Base-by-base conservation (phyloP, 2,329 filamentous ascomycete genomes). In the Epichloe festucae region DNA sequence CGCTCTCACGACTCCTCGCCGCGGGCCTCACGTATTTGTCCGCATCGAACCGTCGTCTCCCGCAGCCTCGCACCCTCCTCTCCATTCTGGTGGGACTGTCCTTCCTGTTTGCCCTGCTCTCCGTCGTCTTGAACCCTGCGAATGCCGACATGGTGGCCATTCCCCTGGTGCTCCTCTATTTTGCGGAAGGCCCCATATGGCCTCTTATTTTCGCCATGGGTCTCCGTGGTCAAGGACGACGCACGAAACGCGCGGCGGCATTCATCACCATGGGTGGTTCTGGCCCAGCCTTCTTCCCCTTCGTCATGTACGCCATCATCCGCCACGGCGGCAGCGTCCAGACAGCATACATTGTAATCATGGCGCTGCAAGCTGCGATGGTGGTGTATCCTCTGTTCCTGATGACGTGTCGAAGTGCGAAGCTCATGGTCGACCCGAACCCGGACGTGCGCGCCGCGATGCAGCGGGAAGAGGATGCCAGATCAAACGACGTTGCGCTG, bases 151-250 rank as follows among this genome's bases (percentile, higher is more conserved):
- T 76, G 0, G 63, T 81, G 23, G 68, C 72, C 23, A 72, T 79
- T n/a, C 82, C 87, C 56, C 70, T 86, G 2, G 73, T 83, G 40
- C 59, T 90, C 31, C 85, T 86, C 56, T 83, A 88, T 57, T 88
- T 94, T 66, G 88, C 87, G 61, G 87, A 91, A 65, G 86, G 84
- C 0, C 87, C 89, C 49, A 79, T 88, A 58, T 95, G 87, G 73
- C 89, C 89, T 0, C 81, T 90, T 2, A 82, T 93, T 54, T 89
- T 89, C 58, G 82, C 86, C 3, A 76, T 93, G 12, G 86, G 85
- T 3, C 82, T 95, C 53, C 79, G 87, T 3, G 88, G 89, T 1
- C 78, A 94, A 48, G 89, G 89, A 0, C 76, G 79, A n/a, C 77
- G 87, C 57, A 89, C 85, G 4, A 94, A 94, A 69, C 77, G 84